phyloP scores from a whole-genome alignment of 2,329 filamentous ascomycete species.

The Ceratocystis ficicola region DNA sequence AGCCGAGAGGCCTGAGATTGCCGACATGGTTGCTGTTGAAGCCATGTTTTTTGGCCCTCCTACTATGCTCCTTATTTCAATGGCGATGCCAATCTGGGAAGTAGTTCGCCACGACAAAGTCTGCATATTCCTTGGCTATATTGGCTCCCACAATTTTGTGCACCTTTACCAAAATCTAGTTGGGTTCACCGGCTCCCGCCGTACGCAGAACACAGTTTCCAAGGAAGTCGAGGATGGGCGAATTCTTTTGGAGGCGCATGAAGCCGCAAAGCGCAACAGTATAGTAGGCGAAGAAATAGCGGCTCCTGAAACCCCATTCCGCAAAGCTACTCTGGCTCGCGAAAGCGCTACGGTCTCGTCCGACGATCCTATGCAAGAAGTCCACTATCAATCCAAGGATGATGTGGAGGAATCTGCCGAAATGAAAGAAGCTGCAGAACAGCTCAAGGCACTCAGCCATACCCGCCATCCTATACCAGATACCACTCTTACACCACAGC shows the following conservation, averaged over 20 bases:
- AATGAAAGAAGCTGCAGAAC: slow-evolving; percentile 56
- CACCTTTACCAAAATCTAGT: slow-evolving; percentile 50
- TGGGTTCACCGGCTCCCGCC: slow-evolving; percentile 26
- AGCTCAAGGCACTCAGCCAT: slow-evolving; percentile 53
- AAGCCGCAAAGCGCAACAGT: slow-evolving; percentile 29
- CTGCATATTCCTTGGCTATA: slow-evolving; percentile 52
- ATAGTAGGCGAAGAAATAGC: slow-evolving; percentile 15
- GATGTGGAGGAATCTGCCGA: slow-evolving; percentile 52
- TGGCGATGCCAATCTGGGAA: slow-evolving; percentile 52
- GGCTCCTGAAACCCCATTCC: slow-evolving; percentile 14
- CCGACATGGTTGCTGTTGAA: slow-evolving; percentile 48
- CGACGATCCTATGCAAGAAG: slow-evolving; percentile 19
- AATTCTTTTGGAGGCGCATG: slow-evolving; percentile 43
- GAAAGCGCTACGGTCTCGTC: slow-evolving; percentile 5
- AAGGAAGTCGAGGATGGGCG: slow-evolving; percentile 47
- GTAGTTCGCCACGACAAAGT: slow-evolving; percentile 55
- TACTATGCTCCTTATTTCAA: slow-evolving; percentile 54
- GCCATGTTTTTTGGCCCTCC: slow-evolving; percentile 57
- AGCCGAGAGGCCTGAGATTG: slow-evolving; percentile 44
- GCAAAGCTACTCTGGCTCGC: slow-evolving; percentile 8
- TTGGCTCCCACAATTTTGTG: slow-evolving; percentile 56
- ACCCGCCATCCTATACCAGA: slow-evolving; percentile 36
- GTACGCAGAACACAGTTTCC: slow-evolving; percentile 30
- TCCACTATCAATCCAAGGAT: slow-evolving; percentile 20
- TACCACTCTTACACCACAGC: slow-evolving; percentile 31